These are phyloP conservation scores for Colletotrichum ledebouriae DNA, from an alignment of 2,329 filamentous ascomycete genomes.

Conservation along the genomic window DNA sequence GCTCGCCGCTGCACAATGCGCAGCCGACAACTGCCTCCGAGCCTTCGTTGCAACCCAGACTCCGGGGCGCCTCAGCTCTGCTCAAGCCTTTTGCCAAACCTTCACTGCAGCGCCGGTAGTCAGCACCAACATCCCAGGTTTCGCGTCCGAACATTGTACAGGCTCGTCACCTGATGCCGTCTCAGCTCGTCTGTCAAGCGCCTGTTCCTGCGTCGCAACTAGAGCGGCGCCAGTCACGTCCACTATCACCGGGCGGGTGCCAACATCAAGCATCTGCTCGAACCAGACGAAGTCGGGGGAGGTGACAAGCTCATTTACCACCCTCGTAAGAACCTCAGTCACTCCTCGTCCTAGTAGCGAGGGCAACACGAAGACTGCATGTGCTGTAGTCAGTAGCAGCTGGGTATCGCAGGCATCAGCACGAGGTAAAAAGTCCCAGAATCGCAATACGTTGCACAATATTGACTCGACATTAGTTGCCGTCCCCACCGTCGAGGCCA, in stretches of 20 bases:
- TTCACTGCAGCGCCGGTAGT: conserved; percentile 4
- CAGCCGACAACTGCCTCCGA: conserved; percentile 53
- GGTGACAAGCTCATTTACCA: not conserved
- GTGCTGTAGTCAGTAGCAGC: conserved; percentile 5
- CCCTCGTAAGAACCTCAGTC: not conserved
- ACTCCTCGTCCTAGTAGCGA: not conserved
- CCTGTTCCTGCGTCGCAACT: conserved; percentile 15
- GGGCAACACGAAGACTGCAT: not conserved
- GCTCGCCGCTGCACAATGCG: conserved; percentile 43
- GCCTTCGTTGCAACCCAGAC: conserved; percentile 51
- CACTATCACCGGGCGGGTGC: too few relatives aligned
- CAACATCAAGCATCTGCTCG: not conserved
- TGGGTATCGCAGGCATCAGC: conserved; percentile 1
- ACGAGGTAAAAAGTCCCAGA: not conserved
- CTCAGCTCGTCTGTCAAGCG: conserved; percentile 19
- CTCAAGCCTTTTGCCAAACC: conserved; percentile 49
- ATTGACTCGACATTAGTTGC: conserved; percentile 18
- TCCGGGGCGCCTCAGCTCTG: conserved; percentile 49
- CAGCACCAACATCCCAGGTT: not conserved
- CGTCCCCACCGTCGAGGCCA: conserved; percentile 50
- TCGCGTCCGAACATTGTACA: conserved; percentile 15
- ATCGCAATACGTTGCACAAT: not conserved
- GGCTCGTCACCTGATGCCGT: not conserved
- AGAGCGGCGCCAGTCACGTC: not conserved
- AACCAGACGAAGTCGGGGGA: not conserved